Evolutionary conservation across 1,139 yeast species (phyloP).

Genomic region (Sporopachydermia cereana): DNA sequence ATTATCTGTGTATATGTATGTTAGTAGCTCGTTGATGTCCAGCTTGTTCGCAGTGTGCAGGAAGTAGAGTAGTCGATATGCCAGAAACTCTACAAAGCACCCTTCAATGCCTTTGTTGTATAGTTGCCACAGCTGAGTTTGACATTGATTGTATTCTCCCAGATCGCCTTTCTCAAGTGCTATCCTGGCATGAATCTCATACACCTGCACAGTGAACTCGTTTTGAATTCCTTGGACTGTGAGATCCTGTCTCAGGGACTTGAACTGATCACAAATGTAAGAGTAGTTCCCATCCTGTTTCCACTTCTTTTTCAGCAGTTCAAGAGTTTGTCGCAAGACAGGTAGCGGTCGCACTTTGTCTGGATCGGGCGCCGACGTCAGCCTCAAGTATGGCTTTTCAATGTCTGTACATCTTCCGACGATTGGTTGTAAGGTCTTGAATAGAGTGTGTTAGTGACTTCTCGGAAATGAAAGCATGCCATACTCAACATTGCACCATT

Average conservation of each 20-base stretch:
- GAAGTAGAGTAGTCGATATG: slow-evolving; percentile 69
- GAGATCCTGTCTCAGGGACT: slow-evolving; percentile 84
- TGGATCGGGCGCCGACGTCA: slow-evolving; percentile 91
- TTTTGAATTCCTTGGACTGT: slow-evolving; percentile 84
- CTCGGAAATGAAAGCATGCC: too few relatives aligned
- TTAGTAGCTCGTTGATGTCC: slow-evolving; percentile 20
- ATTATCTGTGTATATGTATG: slow-evolving; percentile 19
- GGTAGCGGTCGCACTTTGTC: slow-evolving; percentile 62
- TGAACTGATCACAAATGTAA: slow-evolving; percentile 80
- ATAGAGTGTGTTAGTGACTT: too few relatives aligned
- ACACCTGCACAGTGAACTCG: slow-evolving; percentile 66
- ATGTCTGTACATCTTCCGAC: slow-evolving; percentile 55
- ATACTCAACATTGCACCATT: too few relatives aligned
- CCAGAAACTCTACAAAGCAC: slow-evolving; percentile 48
- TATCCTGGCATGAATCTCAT: slow-evolving; percentile 79
- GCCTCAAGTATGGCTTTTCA: slow-evolving; percentile 69
- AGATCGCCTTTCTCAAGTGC: slow-evolving; percentile 74
- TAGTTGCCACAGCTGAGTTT: slow-evolving; percentile 58
- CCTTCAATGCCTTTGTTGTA: slow-evolving; percentile 35
- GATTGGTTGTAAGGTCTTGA: slow-evolving; percentile 23
- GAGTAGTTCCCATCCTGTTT: slow-evolving; percentile 45
- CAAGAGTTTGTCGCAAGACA: slow-evolving; percentile 48
- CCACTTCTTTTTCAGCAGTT: slow-evolving; percentile 44
- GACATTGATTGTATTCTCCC: slow-evolving; percentile 95
- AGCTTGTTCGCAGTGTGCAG: slow-evolving; percentile 57